These are phyloP conservation scores for Passiflora organensis DNA, from an alignment of 345 rosid species.

Conservation along the genomic window DNA sequence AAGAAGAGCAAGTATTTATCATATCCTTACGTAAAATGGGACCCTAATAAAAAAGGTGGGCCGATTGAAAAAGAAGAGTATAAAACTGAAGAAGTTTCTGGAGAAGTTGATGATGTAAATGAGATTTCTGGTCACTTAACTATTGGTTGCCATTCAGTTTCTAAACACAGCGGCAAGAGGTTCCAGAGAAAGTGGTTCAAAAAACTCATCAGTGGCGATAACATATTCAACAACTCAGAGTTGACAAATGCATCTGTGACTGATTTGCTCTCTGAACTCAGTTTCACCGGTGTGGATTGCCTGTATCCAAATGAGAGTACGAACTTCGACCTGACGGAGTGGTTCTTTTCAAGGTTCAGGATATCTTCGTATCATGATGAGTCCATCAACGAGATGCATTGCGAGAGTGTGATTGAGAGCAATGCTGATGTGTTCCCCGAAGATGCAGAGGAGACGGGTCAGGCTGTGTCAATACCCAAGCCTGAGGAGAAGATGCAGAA, in stretches of 20 bases:
- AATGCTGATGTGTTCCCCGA: slow-evolving; percentile 18
- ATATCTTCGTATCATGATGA: slow-evolving; percentile 61
- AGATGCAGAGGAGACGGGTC: slow-evolving; percentile 17
- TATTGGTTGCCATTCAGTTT: slow-evolving; percentile 44
- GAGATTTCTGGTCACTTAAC: slow-evolving; percentile 25
- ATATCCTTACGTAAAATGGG: slow-evolving; percentile 56
- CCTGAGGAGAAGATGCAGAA: slow-evolving; percentile 22
- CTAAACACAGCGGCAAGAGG: slow-evolving; percentile 46
- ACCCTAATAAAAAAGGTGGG: slow-evolving; percentile 19
- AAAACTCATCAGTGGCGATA: slow-evolving; percentile 38
- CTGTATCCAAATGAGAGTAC: slow-evolving; percentile 34
- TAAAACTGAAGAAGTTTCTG: slow-evolving; percentile 12
- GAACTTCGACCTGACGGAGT: slow-evolving; percentile 40
- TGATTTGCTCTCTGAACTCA: slow-evolving; percentile 56
- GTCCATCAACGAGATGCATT: slow-evolving; percentile 49
- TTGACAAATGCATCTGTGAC: slow-evolving; percentile 38
- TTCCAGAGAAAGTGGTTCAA: slow-evolving; percentile 52
- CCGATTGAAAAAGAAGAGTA: slow-evolving; percentile 24
- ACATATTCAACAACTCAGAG: slow-evolving; percentile 35
- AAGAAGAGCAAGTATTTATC: slow-evolving; percentile 69
- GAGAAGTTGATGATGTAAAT: slow-evolving; percentile 16
- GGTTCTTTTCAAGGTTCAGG: slow-evolving; percentile 85
- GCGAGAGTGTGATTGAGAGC: slow-evolving; percentile 41
- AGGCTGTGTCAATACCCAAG: slow-evolving; percentile 14
- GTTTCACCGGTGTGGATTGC: slow-evolving; percentile 47